Evolutionary conservation across 345 rosid species (phyloP), one percentile per base, ranked within the genome.

Genomic region (Eucalyptus rudis): DNA sequence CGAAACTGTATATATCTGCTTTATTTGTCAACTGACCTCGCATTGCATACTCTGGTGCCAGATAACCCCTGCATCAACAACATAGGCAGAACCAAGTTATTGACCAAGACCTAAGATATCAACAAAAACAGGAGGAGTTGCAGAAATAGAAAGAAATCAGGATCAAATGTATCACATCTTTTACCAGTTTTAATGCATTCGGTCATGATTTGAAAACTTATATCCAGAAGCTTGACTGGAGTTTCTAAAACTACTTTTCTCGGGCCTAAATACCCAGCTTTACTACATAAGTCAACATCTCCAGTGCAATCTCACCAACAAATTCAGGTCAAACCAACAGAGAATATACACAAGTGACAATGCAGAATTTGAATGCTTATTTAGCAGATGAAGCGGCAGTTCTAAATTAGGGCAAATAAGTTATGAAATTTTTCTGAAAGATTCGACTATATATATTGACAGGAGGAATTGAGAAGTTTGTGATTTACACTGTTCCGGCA

Each of bases 31-130:
- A 51, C 87, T 96, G 96, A 71, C 95, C 98, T 64, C 95, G 92
- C 87, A 95, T 88, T 15, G 97, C 98, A 88, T 96, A 96, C 88
- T 96, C 98, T 29, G 98, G 98, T 45, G 98, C 98, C 20, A 96
- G 89, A 90, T 96, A 96, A 86, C 98, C 98, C 90, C 97, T 96
- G 84, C 27, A 87, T 49, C 51, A 81, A 80, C 64, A 47, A 91
- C 56, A 45, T 12, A 76, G 83, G 83, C 83, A 76, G 71, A 56
- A 76, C 83, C 83, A 76, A 5, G 83, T 76, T 6, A 76, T 20
- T 22, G 29, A 76, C 83, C 83, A 76, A 76, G 47, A 40, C 7
- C 83, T 10, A 76, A 76, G 47, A 76, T 36, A 40, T 76, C 27
- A 47, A 76, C 47, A 76, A 22, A 2, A 76, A 40, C 9, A 40